These are phyloP conservation scores for Mallotus japonicus DNA, from an alignment of 441 rosid species.

Conservation along the genomic window DNA sequence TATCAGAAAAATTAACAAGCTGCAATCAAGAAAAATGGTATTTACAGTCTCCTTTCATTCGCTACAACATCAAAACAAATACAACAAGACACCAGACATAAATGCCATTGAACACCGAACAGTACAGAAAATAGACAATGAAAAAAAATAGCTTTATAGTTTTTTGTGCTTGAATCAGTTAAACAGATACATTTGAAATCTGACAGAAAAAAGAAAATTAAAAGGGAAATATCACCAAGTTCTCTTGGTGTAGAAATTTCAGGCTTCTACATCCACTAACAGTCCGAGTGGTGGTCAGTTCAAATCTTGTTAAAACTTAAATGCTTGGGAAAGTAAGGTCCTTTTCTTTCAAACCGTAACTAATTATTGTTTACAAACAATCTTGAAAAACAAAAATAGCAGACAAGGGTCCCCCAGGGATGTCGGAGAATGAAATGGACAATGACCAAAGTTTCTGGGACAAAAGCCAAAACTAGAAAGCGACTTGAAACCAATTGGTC, in stretches of 20 bases:
- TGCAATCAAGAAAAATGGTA: background rate
- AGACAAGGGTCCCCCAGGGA: constrained; percentile 63
- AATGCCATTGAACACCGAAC: constrained; percentile 11
- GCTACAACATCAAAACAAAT: constrained; percentile 21
- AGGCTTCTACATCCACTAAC: constrained; percentile 45
- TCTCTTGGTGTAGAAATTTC: constrained; percentile 45
- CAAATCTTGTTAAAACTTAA: constrained; percentile 33
- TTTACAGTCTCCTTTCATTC: constrained; percentile 1
- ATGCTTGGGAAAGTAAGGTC: constrained; percentile 40
- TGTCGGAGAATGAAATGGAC: constrained; percentile 79
- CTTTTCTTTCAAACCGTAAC: constrained; percentile 31
- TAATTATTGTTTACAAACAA: constrained; percentile 34
- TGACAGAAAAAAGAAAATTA: constrained; percentile 1
- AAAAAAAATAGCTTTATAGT: constrained; percentile 17
- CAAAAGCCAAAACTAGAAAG: constrained; percentile 62
- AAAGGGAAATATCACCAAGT: constrained; percentile 22
- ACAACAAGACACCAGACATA: constrained; percentile 29
- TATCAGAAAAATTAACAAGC: background rate
- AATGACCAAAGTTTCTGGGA: constrained; percentile 56
- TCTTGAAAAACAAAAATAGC: constrained; percentile 33
- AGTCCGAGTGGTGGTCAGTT: constrained; percentile 41
- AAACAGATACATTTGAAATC: constrained; percentile 6
- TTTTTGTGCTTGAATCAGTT: constrained; percentile 29
- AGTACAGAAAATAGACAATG: constrained; percentile 10
- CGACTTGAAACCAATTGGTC: constrained; percentile 57